Evolutionary conservation across 371 early-diverging fungal species (phyloP), one percentile per base, ranked within the genome.

Genomic region (Dichotomocladium elegans): DNA sequence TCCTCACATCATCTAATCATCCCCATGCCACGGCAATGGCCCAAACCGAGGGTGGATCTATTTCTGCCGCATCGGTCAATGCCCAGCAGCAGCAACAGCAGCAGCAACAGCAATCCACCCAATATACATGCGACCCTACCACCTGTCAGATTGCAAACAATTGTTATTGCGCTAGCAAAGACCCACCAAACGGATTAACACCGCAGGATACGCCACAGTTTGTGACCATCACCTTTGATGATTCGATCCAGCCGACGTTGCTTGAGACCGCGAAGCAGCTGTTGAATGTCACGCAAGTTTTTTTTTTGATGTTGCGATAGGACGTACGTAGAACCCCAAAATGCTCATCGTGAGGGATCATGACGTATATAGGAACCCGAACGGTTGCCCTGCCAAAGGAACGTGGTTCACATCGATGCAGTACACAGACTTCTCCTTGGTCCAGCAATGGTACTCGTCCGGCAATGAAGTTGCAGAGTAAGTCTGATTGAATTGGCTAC

Each of bases 381-480:
- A 82, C 61, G 83, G 87, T 10, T 89, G 89, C 60, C 80, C 83
- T 33, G 77, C 76, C 28, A 64, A 63, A 28, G 79, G 76, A 2
- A 85, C 86, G 7, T 83, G 67, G 58, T 89, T 73, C 67, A 74
- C 80, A 10, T 82, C 81, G 8, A 83, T 77, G 55, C 58, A 77
- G 34, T 86, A 86, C 53, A 80, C 84, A 0, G 84, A 89, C 50
- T 86, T 75, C 51, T 69, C 81, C 3, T 57, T 84, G 33, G 78
- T 85, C 22, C 81, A 84, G 29, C 77, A 84, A 50, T 86, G 85
- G 85, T 86, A 86, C 52, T 82, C 85, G 15, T 70, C 72, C 5
- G 87, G 87, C 14, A 72, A 87, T 53, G 89, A 89, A 53, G 68
- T 86, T 12, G 76, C 76, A 40, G 76, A 76, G 76, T 76, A 72